phyloP scores from a whole-genome alignment of 495 filamentous ascomycete genomes.

The Letharia columbiana region DNA sequence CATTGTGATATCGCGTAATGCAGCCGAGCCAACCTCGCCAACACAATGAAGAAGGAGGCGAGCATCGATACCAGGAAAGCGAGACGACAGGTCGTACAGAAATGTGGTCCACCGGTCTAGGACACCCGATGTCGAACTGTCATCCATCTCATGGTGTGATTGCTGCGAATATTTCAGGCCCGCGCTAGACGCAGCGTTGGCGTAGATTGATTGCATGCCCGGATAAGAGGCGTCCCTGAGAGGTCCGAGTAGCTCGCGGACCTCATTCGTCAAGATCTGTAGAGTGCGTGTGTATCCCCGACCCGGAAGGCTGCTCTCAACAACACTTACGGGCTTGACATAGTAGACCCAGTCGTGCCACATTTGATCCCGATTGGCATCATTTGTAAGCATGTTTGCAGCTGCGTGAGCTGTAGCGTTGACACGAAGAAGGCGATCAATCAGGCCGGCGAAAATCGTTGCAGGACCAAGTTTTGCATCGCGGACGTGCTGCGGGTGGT shows the following conservation, averaged over 20 bases:
- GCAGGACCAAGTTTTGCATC: conserved; percentile 80
- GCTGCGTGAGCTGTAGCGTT: conserved; percentile 85
- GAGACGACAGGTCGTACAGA: conserved; percentile 59
- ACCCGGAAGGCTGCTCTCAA: conserved; percentile 48
- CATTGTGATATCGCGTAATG: conserved; percentile 73
- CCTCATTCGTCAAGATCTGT: conserved; percentile 63
- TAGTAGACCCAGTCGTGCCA: conserved; percentile 80
- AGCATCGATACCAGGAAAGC: conserved; percentile 63
- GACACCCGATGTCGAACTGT: conserved; percentile 35
- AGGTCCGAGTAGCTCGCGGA: conserved; percentile 62
- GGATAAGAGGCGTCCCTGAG: conserved; percentile 46
- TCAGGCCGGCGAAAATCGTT: conserved; percentile 73
- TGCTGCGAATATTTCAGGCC: conserved; percentile 25
- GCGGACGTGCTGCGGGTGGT: conserved; percentile 73
- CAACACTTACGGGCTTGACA: conserved; percentile 62
- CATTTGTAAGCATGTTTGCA: conserved; percentile 63
- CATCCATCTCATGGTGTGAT: conserved; percentile 36
- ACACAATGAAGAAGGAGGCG: conserved; percentile 62
- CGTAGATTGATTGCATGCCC: conserved; percentile 46
- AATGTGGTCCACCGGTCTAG: conserved; percentile 63
- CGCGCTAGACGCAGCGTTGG: conserved; percentile 41
- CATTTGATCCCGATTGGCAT: conserved; percentile 77
- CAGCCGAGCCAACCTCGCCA: conserved; percentile 56
- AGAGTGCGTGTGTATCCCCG: conserved; percentile 22
- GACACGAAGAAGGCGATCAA: conserved; percentile 79